Percentiles rank a stretch among this genome's conserved stretches.
Conservation (phyloP, 78 protist genomes). For the Dictyostelium brefeldianum region DNA sequence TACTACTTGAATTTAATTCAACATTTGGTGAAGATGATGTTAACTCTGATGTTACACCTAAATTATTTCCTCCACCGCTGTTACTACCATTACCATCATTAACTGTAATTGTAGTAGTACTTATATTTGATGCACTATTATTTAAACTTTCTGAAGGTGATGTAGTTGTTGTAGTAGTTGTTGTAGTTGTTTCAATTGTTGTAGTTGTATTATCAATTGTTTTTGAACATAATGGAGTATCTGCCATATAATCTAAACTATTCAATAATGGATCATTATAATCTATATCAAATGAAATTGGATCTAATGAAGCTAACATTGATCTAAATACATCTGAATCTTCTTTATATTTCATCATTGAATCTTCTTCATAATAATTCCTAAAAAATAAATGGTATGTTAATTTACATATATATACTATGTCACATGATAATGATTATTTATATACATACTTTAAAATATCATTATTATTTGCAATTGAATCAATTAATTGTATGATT, state of each 20-base stretch:
- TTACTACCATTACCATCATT: no score
- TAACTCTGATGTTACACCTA: background rate
- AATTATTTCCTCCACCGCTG: background rate
- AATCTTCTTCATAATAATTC: constrained; percentile 54
- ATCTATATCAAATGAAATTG: constrained; percentile 56
- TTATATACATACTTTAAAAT: constrained; percentile 6
- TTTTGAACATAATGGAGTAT: constrained; percentile 3
- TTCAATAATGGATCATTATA: constrained; percentile 30
- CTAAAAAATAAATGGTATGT: no score
- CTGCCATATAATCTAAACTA: background rate
- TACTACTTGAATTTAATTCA: background rate
- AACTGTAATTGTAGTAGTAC: no score
- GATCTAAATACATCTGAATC: constrained; percentile 60
- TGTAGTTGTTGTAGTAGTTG: background rate
- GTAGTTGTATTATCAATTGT: background rate
- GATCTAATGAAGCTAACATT: constrained; percentile 43
- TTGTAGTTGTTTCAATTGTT: background rate
- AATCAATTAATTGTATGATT: background rate
- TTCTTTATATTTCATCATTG: constrained; percentile 46
- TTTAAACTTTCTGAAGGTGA: background rate
- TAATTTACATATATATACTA: no score
- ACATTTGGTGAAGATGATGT: background rate
- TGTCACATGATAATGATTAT: no score
- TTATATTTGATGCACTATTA: background rate
- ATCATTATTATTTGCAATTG: constrained; percentile 41